phyloP scores from a whole-genome alignment of 2,329 filamentous ascomycete genomes.

The Raffaelea albimanens region DNA sequence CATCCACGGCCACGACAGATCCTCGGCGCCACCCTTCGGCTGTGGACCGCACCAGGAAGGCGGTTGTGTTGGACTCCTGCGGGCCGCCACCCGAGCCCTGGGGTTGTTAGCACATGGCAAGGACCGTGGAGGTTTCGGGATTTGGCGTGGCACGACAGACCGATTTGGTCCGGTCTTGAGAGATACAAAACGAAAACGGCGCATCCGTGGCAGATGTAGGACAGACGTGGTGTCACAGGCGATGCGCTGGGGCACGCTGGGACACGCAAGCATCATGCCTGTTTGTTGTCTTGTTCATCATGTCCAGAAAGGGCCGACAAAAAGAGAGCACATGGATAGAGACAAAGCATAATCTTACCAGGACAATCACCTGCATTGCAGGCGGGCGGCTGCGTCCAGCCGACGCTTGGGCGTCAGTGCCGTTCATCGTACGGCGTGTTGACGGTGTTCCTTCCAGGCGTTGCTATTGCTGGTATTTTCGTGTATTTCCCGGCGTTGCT shows the following conservation, averaged over 20 bases:
- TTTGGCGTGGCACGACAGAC: background rate
- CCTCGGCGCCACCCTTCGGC: constrained; percentile 70
- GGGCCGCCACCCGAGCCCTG: constrained; percentile 88
- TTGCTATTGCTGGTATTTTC: background rate
- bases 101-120: constrained; percentile 9
- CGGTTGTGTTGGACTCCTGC: constrained; percentile 80
- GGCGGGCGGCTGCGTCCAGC: constrained; percentile 16
- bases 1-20: constrained; percentile 86
- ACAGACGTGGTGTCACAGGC: background rate
- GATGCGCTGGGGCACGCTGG: no score
- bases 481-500: no score
- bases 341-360: constrained; percentile 41
- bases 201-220: background rate
- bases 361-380: constrained; percentile 63
- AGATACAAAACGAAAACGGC: background rate
- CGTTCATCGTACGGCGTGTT: constrained; percentile 6
- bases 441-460: background rate
- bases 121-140: no score
- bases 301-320: no score
- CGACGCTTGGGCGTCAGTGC: constrained; percentile 10
- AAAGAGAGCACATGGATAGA: no score
- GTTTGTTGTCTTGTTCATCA: no score
- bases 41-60: constrained; percentile 76
- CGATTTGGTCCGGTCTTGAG: no score
- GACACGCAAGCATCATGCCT: no score